Percentiles rank a stretch among this genome's conserved stretches.
Conservation (phyloP, 192 early-diverging fungal genomes). For the Backusella circina region DNA sequence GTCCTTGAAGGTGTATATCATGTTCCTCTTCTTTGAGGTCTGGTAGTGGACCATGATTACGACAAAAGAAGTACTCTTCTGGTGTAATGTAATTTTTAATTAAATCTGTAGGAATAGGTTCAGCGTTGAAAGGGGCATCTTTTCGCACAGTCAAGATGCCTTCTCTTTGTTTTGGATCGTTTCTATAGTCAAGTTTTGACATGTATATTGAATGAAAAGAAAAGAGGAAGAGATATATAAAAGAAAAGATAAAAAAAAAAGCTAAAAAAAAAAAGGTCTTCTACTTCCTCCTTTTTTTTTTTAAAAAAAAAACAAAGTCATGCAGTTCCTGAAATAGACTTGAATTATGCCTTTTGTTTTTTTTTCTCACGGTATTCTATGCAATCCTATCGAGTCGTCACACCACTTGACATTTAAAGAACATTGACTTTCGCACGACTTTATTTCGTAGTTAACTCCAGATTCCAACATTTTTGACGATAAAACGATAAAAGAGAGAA, state of each 20-base stretch:
- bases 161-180: conserved; percentile 72
- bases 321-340: background rate
- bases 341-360: background rate
- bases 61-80: conserved; percentile 72
- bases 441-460: background rate
- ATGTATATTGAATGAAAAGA: conserved; percentile 3
- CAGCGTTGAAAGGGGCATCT: conserved; percentile 83
- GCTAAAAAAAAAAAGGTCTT: background rate
- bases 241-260: no score
- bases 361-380: background rate
- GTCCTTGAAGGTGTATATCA: conserved; percentile 54
- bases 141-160: conserved; percentile 59
- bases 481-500: background rate
- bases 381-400: background rate
- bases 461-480: background rate
- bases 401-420: background rate
- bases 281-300: background rate
- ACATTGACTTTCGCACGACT: background rate
- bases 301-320: background rate
- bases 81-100: conserved; percentile 72
- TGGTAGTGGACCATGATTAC: conserved; percentile 90
- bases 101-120: conserved; percentile 59
- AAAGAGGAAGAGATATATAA: background rate
- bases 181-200: conserved; percentile 45
- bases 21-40: conserved; percentile 56